Base-by-base conservation (phyloP, 306 rosid species). In the Astragalus glycyphyllos region DNA sequence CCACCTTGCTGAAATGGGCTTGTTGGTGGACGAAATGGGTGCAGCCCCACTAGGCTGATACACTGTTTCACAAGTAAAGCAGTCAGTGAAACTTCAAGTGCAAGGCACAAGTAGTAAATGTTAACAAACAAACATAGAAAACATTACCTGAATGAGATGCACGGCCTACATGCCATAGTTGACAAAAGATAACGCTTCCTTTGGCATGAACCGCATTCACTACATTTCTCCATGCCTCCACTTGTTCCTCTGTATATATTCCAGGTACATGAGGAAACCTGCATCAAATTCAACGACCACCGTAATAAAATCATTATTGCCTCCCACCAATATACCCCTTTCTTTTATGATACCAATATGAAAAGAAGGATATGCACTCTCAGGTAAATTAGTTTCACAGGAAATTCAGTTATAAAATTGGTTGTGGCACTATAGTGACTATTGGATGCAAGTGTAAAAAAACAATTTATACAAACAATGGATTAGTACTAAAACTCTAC, bases 141-240 rank as follows among this genome's bases (percentile, higher is more conserved):
- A 20, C 1, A 0, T 47, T 78, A 79, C 83, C 83, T 5, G 73
- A 77, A 76, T 87, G 97, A 11, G 99, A 91, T 4, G 97, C 97
- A 55, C 97, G 91, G 37, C 99, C 99, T 2, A 91, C 99, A 49
- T 90, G 99, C 95, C 99, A 94, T 7, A 94, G 85, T 69, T 94
- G 99, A 81, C 97, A 91, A 77, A 89, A 94, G 72, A 90, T 74
- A 29, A 89, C 51, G 82, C 85, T 77, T 55, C 99, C 95, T 68
- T 89, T 87, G 58, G 86, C 91, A 73, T 94, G 97, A 12, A 90
- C 98, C 0, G 96, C 96, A 78, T 91, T 92, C 62, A 90, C 97
- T 32, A 90, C 72, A 58, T 77, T 72, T 85, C 84, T 87, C 98
- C 98, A 93, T 57, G 94, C 96, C 77, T 85, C 80, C 57, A 90